Conservation (phyloP, 352 stramenopile genomes). For the Phytophthora cactorum region DNA sequence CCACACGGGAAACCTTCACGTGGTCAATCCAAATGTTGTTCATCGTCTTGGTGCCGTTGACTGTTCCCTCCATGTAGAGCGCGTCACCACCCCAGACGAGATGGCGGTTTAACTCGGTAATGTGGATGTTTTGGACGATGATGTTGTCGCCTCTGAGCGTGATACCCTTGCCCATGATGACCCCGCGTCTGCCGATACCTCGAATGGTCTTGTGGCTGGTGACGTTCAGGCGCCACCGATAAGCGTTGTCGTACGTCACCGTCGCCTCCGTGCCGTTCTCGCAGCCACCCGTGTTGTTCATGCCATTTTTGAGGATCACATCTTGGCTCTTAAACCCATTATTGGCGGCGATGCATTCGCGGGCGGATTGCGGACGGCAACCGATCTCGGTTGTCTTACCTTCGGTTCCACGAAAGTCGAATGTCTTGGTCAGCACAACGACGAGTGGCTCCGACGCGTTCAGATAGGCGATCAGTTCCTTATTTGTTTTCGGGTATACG, state of each 20-base stretch:
- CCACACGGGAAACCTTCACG: not conserved
- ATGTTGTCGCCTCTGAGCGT: constrained; percentile 43
- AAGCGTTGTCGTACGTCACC: constrained; percentile 24
- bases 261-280: constrained; percentile 28
- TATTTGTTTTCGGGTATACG: constrained; percentile 39
- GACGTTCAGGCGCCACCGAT: constrained; percentile 32
- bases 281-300: constrained; percentile 41
- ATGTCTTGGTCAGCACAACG: constrained; percentile 31
- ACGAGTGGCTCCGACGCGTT: constrained; percentile 10
- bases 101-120: constrained; percentile 50
- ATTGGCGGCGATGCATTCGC: not conserved
- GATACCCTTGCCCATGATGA: constrained; percentile 48
- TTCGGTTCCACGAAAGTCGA: constrained; percentile 45
- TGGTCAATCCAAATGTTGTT: not conserved
- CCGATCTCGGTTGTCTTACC: constrained; percentile 38
- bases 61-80: constrained; percentile 19
- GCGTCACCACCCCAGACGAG: constrained; percentile 41
- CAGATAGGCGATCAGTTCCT: constrained; percentile 40
- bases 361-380: constrained; percentile 14
- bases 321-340: not conserved
- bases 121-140: constrained; percentile 59
- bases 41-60: not conserved
- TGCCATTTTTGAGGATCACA: not conserved
- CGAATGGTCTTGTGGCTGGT: constrained; percentile 49
- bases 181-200: constrained; percentile 40